Percentiles rank a stretch among this genome's conserved stretches.
phyloP scores from a whole-genome alignment of 208 protist species.

The Herpetomonas samuelpessoai region DNA sequence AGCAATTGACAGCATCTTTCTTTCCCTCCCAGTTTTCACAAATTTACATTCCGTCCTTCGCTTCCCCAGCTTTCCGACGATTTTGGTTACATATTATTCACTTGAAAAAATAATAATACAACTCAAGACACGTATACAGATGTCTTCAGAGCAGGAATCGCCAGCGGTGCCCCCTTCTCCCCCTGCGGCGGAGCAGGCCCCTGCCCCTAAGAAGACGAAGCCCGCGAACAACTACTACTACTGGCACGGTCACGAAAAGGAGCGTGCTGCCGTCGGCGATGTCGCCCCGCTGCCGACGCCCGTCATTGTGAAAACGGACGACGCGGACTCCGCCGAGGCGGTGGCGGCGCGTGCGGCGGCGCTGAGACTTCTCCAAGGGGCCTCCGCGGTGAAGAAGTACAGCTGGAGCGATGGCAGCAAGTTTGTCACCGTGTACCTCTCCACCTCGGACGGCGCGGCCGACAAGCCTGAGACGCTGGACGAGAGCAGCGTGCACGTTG shows the following conservation, averaged over 20 bases:
- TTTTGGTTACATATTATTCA: no score
- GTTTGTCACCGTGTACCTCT: slow-evolving; percentile 66
- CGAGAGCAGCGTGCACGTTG: slow-evolving; percentile 30
- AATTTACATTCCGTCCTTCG: no score
- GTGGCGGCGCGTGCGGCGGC: slow-evolving; percentile 5
- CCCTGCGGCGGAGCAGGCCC: no score
- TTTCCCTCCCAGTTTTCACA: no score
- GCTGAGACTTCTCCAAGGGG: background rate
- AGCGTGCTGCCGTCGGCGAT: slow-evolving; percentile 75
- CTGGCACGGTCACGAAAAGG: slow-evolving; percentile 86
- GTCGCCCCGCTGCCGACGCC: slow-evolving; percentile 76
- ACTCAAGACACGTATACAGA: no score
- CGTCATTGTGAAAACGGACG: slow-evolving; percentile 48
- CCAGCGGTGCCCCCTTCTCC: no score
- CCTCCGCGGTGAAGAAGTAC: slow-evolving; percentile 52
- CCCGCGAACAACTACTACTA: slow-evolving; percentile 91
- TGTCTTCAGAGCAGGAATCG: no score
- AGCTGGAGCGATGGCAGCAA: slow-evolving; percentile 71
- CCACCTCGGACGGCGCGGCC: slow-evolving; percentile 15
- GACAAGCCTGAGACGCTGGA: slow-evolving; percentile 27
- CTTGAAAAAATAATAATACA: no score
- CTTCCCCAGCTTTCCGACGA: no score
- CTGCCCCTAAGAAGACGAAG: no score
- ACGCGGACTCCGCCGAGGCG: slow-evolving; percentile 11
- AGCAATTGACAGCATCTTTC: no score